Percentiles rank a stretch among this genome's conserved stretches.
Conservation (phyloP, 2,329 filamentous ascomycete species). For the Diaporthe sp. region DNA sequence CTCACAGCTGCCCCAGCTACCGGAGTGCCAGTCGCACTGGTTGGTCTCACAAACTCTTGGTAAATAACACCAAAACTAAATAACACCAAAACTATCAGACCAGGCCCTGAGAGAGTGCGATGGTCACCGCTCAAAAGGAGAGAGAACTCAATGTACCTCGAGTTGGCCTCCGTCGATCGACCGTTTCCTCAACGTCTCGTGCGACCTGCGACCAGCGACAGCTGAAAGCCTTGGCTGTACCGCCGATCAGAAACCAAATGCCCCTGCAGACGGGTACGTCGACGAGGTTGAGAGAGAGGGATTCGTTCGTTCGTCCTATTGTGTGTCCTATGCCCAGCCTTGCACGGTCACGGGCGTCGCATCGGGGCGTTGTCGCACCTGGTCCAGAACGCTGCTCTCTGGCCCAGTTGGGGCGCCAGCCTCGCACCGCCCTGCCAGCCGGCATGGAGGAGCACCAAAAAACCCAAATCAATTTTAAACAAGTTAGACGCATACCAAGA, state of each 20-base stretch:
- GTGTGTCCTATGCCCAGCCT: constrained; percentile 24
- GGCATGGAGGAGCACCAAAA: neutral
- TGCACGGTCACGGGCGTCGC: constrained; percentile 24
- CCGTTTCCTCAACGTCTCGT: constrained; percentile 23
- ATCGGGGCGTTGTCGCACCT: constrained; percentile 18
- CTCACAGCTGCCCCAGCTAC: constrained; percentile 15
- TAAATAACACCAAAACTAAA: neutral
- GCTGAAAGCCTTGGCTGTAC: constrained; percentile 25
- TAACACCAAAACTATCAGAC: too few relatives aligned
- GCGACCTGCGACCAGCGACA: constrained; percentile 1
- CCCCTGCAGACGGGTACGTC: constrained; percentile 21
- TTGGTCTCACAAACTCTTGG: constrained; percentile 12
- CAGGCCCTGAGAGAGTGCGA: neutral
- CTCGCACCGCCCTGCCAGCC: constrained; percentile 21
- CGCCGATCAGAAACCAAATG: constrained; percentile 17
- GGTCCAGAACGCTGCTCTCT: constrained; percentile 12
- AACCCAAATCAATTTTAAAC: constrained; percentile 25
- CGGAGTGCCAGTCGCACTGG: constrained; percentile 11
- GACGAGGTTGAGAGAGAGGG: neutral
- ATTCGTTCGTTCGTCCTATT: constrained; percentile 18
- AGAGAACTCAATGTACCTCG: neutral
- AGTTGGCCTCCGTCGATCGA: neutral
- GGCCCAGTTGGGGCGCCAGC: neutral
- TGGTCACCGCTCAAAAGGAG: neutral
- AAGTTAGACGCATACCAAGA: constrained; percentile 25